Base-by-base conservation (phyloP, 805 yeast genomes). In the Torulaspora gathmanii region DNA sequence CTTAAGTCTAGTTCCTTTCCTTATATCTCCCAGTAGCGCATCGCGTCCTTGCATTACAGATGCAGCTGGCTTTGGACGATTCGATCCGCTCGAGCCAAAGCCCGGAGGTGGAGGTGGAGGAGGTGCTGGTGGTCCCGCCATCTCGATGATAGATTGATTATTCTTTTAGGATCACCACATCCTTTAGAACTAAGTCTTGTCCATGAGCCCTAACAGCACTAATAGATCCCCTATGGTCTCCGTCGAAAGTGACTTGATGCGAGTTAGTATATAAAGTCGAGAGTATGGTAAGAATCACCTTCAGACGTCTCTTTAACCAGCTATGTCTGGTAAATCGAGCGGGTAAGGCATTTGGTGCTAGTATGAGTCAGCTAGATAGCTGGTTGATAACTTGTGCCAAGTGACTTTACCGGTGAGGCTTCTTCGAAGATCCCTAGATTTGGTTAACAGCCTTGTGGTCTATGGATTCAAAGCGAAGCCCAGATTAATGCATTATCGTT, bases 1-100 rank as follows among this genome's bases (percentile, higher is more conserved):
- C 57, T 80, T 82, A 45, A 83, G 70, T 37, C 56, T 64, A 41
- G 60, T 67, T 17, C 90, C 91, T 50, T 85, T 84, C 57, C 88
- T 78, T 53, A 91, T 91, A 61, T 86, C 95, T 25, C 93, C 87
- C 20, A 91, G 71, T 41, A 91, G 61, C 1, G 82, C 81, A 50
- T 74, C 74, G 61, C 80, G 65, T 15, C 72, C 73, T 8, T 67
- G 52, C 54, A 62, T 66, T 10, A 57, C 56, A 15, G 60, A 47
- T 40, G 63, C 42, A 39, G 70, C 53, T 33, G 66, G 57, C 47
- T 62, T 45, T 26, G 71, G 56, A 41, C 64, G 53, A 60, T 53
- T 12, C 0, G 70, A 62, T 9, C 68, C 64, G 12, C 63, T 66
- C 11, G 63, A 55, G 19, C 62, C 51, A 4, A 60, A 57, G 8